Evolutionary conservation across 1,284 basidiomycete genomes (phyloP), one percentile per base, ranked within the genome.

Genomic region (Thecaphora frezii): DNA sequence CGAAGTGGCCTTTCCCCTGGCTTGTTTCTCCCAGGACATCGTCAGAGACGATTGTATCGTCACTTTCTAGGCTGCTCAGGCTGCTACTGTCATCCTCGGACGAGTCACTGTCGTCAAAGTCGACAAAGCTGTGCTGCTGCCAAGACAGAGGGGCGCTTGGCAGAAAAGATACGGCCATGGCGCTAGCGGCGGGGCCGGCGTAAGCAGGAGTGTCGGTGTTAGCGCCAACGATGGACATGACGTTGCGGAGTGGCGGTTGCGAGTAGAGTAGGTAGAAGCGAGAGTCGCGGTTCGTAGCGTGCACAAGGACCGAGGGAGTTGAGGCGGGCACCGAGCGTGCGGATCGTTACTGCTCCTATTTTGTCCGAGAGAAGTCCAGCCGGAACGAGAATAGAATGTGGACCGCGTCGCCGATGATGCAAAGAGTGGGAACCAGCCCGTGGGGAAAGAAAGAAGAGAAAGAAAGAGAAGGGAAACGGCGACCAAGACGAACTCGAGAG

Each of bases 31-130:
- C n/a, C n/a, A n/a, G n/a, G n/a, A n/a, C n/a, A n/a, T n/a, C n/a
- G n/a, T n/a, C 10, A 36, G 33, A 36, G 10, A 41, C 51, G 16
- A 53, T 23, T 46, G 56, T 55, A 14, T 59, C 56, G 41, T 33
- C 37, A 39, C 56, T 64, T 4, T 64, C 61, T 9, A 41, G 33
- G 43, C 53, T 59, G 10, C 24, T 26, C 22, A 46, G 21, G 38
- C 61, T 65, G 45, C 59, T 48, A 19, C 42, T 25, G 30, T 57
- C 57, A 16, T 54, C 54, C 36, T 46, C 44, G 28, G 40, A 37
- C 24, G 54, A 50, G 24, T 38, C 16, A 47, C 45, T 54, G 22
- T 54, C 48, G 43, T 54, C 48, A 8, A 39, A 10, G n/a, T 39
- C 38, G 9, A 39, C 38, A 18, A 39, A 39, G 19, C n/a, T 21